Conservation (phyloP, 1,284 basidiomycete species). For the Naganishia liquefaciens region DNA sequence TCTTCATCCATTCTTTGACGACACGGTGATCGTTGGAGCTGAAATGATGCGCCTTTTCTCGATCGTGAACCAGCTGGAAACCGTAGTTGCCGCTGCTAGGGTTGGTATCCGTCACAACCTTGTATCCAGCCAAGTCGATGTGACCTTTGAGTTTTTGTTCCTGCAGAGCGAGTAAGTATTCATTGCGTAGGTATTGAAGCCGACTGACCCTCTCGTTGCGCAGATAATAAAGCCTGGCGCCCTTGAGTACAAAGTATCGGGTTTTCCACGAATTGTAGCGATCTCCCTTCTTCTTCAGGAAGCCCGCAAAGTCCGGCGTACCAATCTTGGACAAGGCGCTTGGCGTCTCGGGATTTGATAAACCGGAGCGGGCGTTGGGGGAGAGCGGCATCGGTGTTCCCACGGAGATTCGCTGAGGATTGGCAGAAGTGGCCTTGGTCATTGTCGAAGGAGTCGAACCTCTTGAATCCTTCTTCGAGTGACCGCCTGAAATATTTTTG, state of each 20-base stretch:
- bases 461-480: slow-evolving; percentile 19
- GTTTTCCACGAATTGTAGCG: slow-evolving; percentile 91
- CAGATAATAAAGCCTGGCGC: slow-evolving; percentile 81
- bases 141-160: slow-evolving; percentile 95
- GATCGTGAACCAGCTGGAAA: slow-evolving; percentile 89
- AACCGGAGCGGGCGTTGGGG: slow-evolving; percentile 25
- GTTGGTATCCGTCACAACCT: slow-evolving; percentile 89
- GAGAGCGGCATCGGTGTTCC: slow-evolving; percentile 29
- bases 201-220: slow-evolving; percentile 65
- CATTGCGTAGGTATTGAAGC: slow-evolving; percentile 25
- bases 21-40: slow-evolving; percentile 80
- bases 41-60: slow-evolving; percentile 86
- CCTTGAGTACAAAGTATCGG: slow-evolving; percentile 93
- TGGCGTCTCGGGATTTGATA: slow-evolving; percentile 30
- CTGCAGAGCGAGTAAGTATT: slow-evolving; percentile 53
- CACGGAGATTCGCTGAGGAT: slow-evolving; percentile 42
- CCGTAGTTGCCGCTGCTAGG: slow-evolving; percentile 90
- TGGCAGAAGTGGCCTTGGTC: slow-evolving; percentile 15
- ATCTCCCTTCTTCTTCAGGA: slow-evolving; percentile 95
- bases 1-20: slow-evolving; percentile 98
- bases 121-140: slow-evolving; percentile 88
- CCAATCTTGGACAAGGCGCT: slow-evolving; percentile 82
- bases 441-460: slow-evolving; percentile 19
- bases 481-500: slow-evolving; percentile 5
- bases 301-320: slow-evolving; percentile 80